These are phyloP conservation scores for Populus hybrid DNA, from an alignment of 441 rosid genomes.

Conservation along the genomic window DNA sequence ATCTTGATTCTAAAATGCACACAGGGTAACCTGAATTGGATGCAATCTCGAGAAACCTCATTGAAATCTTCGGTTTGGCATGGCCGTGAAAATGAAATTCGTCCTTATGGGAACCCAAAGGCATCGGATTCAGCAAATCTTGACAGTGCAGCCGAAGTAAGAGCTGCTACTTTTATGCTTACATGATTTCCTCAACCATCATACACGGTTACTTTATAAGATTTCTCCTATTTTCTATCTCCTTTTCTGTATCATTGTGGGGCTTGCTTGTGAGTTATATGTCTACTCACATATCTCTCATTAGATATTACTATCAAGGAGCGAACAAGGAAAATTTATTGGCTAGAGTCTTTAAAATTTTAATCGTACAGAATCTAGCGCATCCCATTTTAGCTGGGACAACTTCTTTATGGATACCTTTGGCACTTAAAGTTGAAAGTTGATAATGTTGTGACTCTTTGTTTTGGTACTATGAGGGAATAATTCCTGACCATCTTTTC, in stretches of 20 bases:
- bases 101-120: conserved; percentile 93
- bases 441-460: neutral
- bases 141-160: conserved; percentile 96
- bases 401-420: neutral
- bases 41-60: conserved; percentile 96
- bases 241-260: neutral
- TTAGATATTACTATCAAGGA: conserved; percentile 1
- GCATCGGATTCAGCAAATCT: conserved; percentile 99
- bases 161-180: conserved; percentile 21
- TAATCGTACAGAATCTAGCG: conserved; percentile 3
- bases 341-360: neutral
- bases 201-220: conserved; percentile 3
- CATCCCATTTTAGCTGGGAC: conserved; percentile 3
- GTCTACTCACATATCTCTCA: neutral
- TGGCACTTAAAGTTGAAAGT: neutral
- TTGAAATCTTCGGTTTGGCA: conserved; percentile 92
- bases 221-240: neutral
- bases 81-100: conserved; percentile 94
- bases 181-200: neutral
- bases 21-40: conserved; percentile 99
- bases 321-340: neutral
- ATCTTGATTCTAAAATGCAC: conserved; percentile 21
- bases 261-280: neutral
- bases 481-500: neutral
- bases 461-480: neutral